phyloP scores from a whole-genome alignment of 2,329 filamentous ascomycete species.

The Stemphylium vesicarium region DNA sequence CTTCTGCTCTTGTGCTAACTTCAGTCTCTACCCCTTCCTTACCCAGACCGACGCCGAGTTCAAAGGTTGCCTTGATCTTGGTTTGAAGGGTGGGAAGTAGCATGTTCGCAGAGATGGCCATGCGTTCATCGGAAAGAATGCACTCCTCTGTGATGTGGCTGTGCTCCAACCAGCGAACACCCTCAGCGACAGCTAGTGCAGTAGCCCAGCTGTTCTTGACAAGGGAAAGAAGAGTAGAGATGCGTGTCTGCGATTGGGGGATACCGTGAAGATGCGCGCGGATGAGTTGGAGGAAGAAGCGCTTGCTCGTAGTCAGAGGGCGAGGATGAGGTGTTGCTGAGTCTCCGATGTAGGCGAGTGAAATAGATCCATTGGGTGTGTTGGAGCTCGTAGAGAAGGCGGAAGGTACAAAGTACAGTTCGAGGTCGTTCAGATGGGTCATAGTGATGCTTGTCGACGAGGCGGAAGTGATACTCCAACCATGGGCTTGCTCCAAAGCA shows the following conservation, averaged over 20 bases:
- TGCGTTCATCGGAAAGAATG: slow-evolving; percentile 69
- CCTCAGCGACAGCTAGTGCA: slow-evolving; percentile 64
- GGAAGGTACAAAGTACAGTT: slow-evolving; percentile 72
- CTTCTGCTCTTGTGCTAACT: slow-evolving; percentile 63
- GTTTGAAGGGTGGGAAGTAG: slow-evolving; percentile 70
- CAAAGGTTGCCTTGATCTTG: slow-evolving; percentile 69
- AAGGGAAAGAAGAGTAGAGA: slow-evolving; percentile 64
- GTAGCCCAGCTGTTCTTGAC: slow-evolving; percentile 71
- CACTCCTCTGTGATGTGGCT: slow-evolving; percentile 69
- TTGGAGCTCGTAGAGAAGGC: slow-evolving; percentile 62
- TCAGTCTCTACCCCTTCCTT: slow-evolving; percentile 59
- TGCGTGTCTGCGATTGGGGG: slow-evolving; percentile 62
- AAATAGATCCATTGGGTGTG: slow-evolving; percentile 59
- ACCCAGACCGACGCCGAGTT: slow-evolving; percentile 56
- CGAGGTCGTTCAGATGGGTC: slow-evolving; percentile 73
- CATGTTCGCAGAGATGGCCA: slow-evolving; percentile 67
- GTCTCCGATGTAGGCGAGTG: slow-evolving; percentile 72
- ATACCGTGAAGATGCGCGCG: slow-evolving; percentile 70
- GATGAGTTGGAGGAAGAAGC: slow-evolving; percentile 77
- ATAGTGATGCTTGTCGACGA: slow-evolving; percentile 69
- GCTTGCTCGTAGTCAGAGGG: slow-evolving; percentile 68
- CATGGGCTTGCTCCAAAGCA: slow-evolving; percentile 68
- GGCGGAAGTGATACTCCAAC: slow-evolving; percentile 73
- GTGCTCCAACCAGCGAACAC: slow-evolving; percentile 67
- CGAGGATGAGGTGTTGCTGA: slow-evolving; percentile 60